Evolutionary conservation across 352 stramenopile species (phyloP), one percentile per base, ranked within the genome.

Genomic region (Phytophthora kernoviae): DNA sequence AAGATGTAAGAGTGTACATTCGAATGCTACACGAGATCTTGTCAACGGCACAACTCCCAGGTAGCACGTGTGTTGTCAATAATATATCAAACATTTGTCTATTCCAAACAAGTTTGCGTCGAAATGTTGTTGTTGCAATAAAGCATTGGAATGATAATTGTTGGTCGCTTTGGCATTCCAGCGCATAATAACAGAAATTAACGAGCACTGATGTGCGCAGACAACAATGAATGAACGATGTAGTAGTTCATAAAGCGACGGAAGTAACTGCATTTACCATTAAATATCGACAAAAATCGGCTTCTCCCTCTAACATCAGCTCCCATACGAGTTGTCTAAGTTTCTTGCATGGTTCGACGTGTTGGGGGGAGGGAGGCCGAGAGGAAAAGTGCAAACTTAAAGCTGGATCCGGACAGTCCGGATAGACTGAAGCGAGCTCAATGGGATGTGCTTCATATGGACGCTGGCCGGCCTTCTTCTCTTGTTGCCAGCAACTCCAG

Each of bases 211-310:
- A n/a, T n/a, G n/a, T n/a, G n/a, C n/a, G n/a, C n/a, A n/a, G n/a
- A n/a, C 3, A 30, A 30, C 6, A 7, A 30, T 30, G 24, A 6
- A 6, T 30, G 24, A 30, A 30, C 6, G 24, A 30, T 6, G 24
- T 6, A 7, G 24, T 3, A 7, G 24, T 3, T 30, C 24, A 39
- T 39, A 21, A 21, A 24, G 6, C 5, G n/a, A 10, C 14, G 5
- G 39, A 14, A 44, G 12, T 14, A 24, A 21, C 18, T 47, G 7
- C 41, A 47, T 27, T 64, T 68, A 1, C 39, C 48, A 70, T 80
- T 81, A 81, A 81, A 81, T 81, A 81, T 72, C 60, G 54, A 70
- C 62, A 73, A 70, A 72, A 69, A 66, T 54, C 5, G 34, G 18
- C 36, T 62, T 65, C 44, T n/a, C 58, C 45, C 36, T 49, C 33